Evolutionary conservation across 2,329 filamentous ascomycete genomes (phyloP), one percentile per base, ranked within the genome.

Genomic region (Cadophora sp.): DNA sequence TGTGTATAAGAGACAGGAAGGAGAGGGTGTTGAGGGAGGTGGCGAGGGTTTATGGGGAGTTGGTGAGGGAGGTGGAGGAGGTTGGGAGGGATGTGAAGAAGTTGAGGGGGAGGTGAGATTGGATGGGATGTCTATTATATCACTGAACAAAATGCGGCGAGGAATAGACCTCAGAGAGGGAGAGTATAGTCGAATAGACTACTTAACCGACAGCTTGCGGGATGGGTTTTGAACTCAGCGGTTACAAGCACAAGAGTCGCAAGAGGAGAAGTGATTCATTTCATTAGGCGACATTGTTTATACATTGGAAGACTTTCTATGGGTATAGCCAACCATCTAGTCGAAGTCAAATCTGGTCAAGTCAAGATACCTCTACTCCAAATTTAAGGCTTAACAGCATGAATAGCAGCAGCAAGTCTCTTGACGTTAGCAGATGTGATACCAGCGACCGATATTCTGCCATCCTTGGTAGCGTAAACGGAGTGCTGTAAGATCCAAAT

Each of bases 381-480:
- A 9, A 62, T 69, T 61, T 74, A 77, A 66, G 74, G 75, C 81
- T 91, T 94, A 78, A 96, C 87, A 82, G 93, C 92, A 85, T 88
- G 93, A 81, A 96, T 95, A 77, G 91, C 86, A 84, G 95, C 89
- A 68, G 92, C 92, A 69, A 96, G 87, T 72, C 91, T 89, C 76
- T 89, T 89, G 68, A 95, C 92, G 77, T 95, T 95, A 74, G 84
- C 90, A 72, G 81, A 87, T 61, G 92, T 96, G 80, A 96, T 95
- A 74, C 92, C 92, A 55, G 92, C 92, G 64, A 96, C 91, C 56
- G 91, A 94, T 79, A 96, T 96, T 77, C 92, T 88, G 75, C 92
- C 92, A 78, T 96, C 91, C 85, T 93, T 96, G 81, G 96, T 98
- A 73, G 94, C 95, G 80, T 99, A 99, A 76, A 99, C 95, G 68